Conservation (phyloP, 371 early-diverging fungal genomes). For the Zopfochytrium polystomum region DNA sequence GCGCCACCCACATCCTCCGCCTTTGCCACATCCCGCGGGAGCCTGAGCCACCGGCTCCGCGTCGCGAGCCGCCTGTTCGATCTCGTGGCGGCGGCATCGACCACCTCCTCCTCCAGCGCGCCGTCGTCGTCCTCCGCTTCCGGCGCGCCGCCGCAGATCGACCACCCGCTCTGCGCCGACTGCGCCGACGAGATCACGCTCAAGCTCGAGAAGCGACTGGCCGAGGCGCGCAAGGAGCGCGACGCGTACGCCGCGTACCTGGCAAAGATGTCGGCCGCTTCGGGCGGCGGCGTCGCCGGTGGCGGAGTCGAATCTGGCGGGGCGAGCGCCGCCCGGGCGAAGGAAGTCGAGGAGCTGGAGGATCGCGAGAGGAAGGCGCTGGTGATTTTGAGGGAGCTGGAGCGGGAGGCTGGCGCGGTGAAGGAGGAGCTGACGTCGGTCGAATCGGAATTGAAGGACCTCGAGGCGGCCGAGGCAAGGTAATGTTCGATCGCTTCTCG, state of each 20-base stretch:
- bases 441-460: constrained; percentile 57
- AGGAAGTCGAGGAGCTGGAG: constrained; percentile 23
- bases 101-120: too few species aligned
- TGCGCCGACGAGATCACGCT: constrained; percentile 78
- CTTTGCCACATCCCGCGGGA: too few species aligned
- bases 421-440: constrained; percentile 58
- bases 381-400: constrained; percentile 54
- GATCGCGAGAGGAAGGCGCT: constrained; percentile 35
- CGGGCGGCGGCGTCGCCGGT: not conserved
- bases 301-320: not conserved
- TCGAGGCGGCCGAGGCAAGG: constrained; percentile 61
- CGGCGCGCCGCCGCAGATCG: too few species aligned
- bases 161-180: constrained; percentile 86
- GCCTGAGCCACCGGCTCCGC: too few species aligned
- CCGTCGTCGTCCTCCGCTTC: too few species aligned
- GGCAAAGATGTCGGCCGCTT: constrained; percentile 53
- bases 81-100: too few species aligned
- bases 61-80: too few species aligned
- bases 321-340: not conserved
- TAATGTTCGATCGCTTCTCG: constrained; percentile 16
- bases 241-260: constrained; percentile 74
- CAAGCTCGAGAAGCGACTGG: constrained; percentile 64
- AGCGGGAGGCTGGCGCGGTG: constrained; percentile 58
- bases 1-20: too few species aligned
- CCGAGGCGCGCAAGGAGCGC: constrained; percentile 66